These are phyloP conservation scores for Pyrenochaeta sp. DNA, from an alignment of 2,329 filamentous ascomycete genomes.

Conservation along the genomic window DNA sequence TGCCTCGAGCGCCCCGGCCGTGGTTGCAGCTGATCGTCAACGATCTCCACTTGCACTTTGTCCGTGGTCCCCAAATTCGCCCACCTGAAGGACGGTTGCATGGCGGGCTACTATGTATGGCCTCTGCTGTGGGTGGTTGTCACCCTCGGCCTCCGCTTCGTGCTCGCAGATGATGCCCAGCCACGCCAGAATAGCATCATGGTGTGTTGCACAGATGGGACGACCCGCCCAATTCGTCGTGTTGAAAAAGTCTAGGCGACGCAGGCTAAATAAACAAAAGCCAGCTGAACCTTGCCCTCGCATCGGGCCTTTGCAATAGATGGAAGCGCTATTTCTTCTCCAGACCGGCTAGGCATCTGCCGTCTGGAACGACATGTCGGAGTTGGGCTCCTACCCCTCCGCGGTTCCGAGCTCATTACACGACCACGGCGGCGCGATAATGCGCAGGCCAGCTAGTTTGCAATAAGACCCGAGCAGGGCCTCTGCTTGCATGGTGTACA, in stretches of 20 bases:
- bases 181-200: neutral
- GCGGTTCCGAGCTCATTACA: neutral
- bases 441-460: slow-evolving; percentile 1
- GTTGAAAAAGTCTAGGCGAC: neutral
- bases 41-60: neutral
- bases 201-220: neutral
- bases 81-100: neutral
- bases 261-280: slow-evolving; percentile 1
- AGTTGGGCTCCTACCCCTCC: neutral
- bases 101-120: neutral
- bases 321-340: neutral
- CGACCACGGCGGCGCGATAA: neutral
- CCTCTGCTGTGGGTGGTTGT: neutral
- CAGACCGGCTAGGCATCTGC: neutral
- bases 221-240: neutral
- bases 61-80: too few relatives aligned
- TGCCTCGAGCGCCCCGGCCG: neutral
- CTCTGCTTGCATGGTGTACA: neutral
- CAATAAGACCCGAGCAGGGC: neutral
- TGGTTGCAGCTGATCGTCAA: neutral
- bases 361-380: neutral
- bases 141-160: neutral
- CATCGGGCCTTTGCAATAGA: neutral
- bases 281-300: slow-evolving; percentile 2
- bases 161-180: neutral